Base-by-base conservation (phyloP, 495 filamentous ascomycete genomes). In the Aspergillus conjunctus region DNA sequence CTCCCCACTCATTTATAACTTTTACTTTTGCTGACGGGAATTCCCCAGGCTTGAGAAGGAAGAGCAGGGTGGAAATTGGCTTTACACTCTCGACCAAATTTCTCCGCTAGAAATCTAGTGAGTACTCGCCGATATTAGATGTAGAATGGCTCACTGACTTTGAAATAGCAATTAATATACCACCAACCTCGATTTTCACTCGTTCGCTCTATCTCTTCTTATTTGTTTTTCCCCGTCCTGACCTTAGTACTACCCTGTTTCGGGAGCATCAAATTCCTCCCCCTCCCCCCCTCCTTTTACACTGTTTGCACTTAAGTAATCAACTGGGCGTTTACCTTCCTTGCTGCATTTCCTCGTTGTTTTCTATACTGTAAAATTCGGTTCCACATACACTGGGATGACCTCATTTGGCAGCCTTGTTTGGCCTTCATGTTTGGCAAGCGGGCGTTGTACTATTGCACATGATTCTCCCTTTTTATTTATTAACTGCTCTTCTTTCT, bases 31-130 rank as follows among this genome's bases (percentile, higher is more conserved):
- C 39, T 61, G 21, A 61, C 34, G 5, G 26, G 9, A 22, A 34
- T 60, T 32, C 7, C 43, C 44, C 58, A 85, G 82, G 86, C 84
- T 98, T 50, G 83, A 84, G 54, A 88, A 87, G 65, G 95, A 97
- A 75, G 94, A 97, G 77, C 84, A 87, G 65, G 91, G 89, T 62
- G 92, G 91, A 41, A 96, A 97, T 70, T 98, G 95, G 95, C 85
- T 98, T 50, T 98, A 97, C 73, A 91, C 91, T 73, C 88, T 97
- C 49, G 94, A 98, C 72, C 89, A 94, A 68, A 85, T 98, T 70
- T 95, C 94, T 63, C 94, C 94, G 52, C 79, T 98, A 76, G 91
- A 96, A 77, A 98, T 98, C 60, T 98, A 98, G 93, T 96, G 84
- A 85, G 92, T 84, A 33, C 22, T 18, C 49, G 15, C 18, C 31